These are phyloP conservation scores for Fusarium protoensiforme DNA, from an alignment of 2,329 filamentous ascomycete species.

Conservation along the genomic window DNA sequence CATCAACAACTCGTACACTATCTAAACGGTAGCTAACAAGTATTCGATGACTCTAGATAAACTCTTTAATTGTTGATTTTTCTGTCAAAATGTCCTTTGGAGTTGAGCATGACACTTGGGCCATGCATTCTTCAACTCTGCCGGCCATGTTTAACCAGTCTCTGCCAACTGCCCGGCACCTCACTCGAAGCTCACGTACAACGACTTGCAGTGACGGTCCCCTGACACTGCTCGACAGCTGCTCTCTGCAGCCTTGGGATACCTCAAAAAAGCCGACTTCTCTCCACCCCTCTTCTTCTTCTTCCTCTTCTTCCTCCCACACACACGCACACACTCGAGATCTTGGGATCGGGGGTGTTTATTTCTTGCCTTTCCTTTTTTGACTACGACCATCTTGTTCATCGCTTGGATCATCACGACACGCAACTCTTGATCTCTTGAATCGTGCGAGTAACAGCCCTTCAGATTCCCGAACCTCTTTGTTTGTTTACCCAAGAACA, in stretches of 20 bases:
- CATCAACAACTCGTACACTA: neutral
- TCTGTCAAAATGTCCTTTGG: neutral
- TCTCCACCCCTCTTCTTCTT: neutral
- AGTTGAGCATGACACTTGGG: neutral
- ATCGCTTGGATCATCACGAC: neutral
- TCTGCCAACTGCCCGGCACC: neutral
- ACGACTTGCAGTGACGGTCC: too few relatives aligned
- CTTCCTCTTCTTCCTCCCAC: neutral
- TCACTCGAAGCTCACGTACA: too few relatives aligned
- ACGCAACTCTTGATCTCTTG: neutral
- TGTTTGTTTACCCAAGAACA: neutral
- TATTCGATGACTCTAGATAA: neutral
- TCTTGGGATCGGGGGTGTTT: neutral
- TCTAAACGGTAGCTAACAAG: neutral
- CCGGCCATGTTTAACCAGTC: neutral
- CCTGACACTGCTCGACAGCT: neutral
- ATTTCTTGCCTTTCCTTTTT: neutral
- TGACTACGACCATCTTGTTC: neutral
- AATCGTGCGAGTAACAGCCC: neutral
- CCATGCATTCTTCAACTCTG: neutral
- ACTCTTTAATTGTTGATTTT: neutral
- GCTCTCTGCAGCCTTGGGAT: neutral
- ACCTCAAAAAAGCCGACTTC: neutral
- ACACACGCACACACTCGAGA: neutral
- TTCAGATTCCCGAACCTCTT: neutral